Evolutionary conservation across 495 filamentous ascomycete genomes (phyloP), one percentile per base, ranked within the genome.

Genomic region (Penicillium roqueforti): DNA sequence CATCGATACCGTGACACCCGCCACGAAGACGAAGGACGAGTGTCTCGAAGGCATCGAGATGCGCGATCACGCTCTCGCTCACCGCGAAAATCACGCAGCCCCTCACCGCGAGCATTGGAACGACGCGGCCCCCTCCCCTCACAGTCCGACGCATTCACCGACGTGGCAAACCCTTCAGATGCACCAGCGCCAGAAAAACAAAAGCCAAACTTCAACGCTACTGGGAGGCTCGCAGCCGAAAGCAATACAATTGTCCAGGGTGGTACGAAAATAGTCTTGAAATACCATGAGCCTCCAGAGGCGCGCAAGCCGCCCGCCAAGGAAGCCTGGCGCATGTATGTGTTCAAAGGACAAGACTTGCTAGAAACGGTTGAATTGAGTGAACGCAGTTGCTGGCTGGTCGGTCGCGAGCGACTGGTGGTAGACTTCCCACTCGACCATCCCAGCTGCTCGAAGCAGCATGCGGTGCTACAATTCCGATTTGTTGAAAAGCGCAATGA

Each of bases 251-350:
- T 96, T 6, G 76, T 78, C 22, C 78, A 83, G 61, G 84, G 83
- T 22, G 80, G 76, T 28, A 72, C 77, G 3, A 82, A 50, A 41
- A 58, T 95, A 41, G 85, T 89, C 3, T 76, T 99, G 19, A 97
- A 97, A 75, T 97, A 99, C 74, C 85, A 96, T 69, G 93, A 99
- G 70, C 93, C 93, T 4, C 76, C 90, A 18, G 93, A 97, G 72
- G 87, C 91, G 19, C 88, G 93, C 51, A 95, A 95, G 52, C 89
- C 93, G 0, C 81, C 92, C 0, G 61, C 85, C 0, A 85, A 85
- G 42, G 82, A 90, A 58, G 74, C 81, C 31, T 97, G 91, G 91
- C 87, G 89, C 37, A 71, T 99, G 29, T 99, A 95, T 65, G 82
- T 96, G 16, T 99, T 99, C 81, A 96, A 96, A 65, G 87, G 85